Conservation (phyloP, 352 stramenopile genomes). For the Phytophthora pinifolia region DNA sequence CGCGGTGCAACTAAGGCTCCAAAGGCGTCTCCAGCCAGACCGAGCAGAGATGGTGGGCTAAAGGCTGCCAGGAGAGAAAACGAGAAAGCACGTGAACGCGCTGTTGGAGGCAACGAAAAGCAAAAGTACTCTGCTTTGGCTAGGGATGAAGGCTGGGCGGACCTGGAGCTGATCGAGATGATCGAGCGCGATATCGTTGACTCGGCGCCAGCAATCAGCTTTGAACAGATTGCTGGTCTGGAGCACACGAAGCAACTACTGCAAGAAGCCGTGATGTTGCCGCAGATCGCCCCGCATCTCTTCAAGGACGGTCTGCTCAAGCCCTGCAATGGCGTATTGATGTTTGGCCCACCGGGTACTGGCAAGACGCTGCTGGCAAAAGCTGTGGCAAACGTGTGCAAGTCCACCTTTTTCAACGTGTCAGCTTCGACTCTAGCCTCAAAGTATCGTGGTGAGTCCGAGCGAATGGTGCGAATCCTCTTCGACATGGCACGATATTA, state of each 20-base stretch:
- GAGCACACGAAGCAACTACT: conserved; percentile 78
- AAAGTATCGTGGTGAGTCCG: conserved; percentile 94
- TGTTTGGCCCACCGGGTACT: conserved; percentile 86
- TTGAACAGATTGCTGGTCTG: conserved; percentile 74
- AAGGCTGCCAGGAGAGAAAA: conserved; percentile 47
- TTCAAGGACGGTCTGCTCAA: conserved; percentile 82
- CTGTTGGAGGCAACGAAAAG: conserved; percentile 19
- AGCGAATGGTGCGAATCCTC: conserved; percentile 96
- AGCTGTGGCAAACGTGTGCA: conserved; percentile 93
- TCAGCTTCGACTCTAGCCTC: conserved; percentile 87
- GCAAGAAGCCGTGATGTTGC: conserved; percentile 82
- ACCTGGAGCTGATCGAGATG: conserved; percentile 82
- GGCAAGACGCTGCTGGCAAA: conserved; percentile 91
- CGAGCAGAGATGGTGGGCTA: conserved; percentile 40
- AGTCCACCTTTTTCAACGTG: conserved; percentile 98
- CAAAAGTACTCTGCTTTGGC: conserved; percentile 76
- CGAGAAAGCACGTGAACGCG: conserved; percentile 24
- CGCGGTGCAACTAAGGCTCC: conserved; percentile 23
- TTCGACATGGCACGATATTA: conserved; percentile 98
- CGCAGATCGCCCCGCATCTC: conserved; percentile 76
- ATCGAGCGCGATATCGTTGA: conserved; percentile 87
- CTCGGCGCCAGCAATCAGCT: conserved; percentile 53
- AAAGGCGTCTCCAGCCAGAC: conserved; percentile 27
- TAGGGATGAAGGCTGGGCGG: conserved; percentile 65
- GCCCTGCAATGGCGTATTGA: conserved; percentile 79